A percentile compares a stretch with the other conserved stretches of the same genome.
Evolutionary conservation across 1,139 yeast species (phyloP).

Genomic region (Yamadazyma oceani): DNA sequence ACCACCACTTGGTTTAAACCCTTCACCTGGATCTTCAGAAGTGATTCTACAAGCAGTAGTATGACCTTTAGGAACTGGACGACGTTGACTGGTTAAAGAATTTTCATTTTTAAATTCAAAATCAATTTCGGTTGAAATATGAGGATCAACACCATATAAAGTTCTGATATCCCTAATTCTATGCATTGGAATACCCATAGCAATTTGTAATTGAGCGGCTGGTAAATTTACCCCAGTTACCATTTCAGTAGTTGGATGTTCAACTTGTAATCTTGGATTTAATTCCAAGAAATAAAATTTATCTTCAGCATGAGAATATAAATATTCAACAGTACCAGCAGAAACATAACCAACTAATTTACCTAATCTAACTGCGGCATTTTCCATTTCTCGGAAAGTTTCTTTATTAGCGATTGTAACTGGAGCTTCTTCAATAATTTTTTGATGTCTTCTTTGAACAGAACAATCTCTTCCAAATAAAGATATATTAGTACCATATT

Average conservation of each 20-base stretch:
- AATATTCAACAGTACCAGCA: slow-evolving; percentile 98
- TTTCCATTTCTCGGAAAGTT: slow-evolving; percentile 89
- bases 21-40: slow-evolving; percentile 98
- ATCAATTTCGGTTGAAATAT: slow-evolving; percentile 85
- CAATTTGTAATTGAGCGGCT: slow-evolving; percentile 96
- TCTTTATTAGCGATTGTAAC: slow-evolving; percentile 87
- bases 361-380: slow-evolving; percentile 96
- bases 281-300: slow-evolving; percentile 94
- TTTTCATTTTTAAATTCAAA: slow-evolving; percentile 79
- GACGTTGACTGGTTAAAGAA: slow-evolving; percentile 77
- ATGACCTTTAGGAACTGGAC: slow-evolving; percentile 95
- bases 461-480: slow-evolving; percentile 96
- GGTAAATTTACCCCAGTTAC: slow-evolving; percentile 97
- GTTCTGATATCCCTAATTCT: slow-evolving; percentile 90
- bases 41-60: slow-evolving; percentile 99
- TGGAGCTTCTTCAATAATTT: slow-evolving; percentile 95
- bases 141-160: slow-evolving; percentile 94
- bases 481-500: slow-evolving; percentile 91
- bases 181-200: slow-evolving; percentile 98
- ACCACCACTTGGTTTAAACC: slow-evolving; percentile 98
- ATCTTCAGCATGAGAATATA: slow-evolving; percentile 90
- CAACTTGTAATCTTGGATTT: slow-evolving; percentile 97
- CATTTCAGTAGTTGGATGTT: slow-evolving; percentile 99
- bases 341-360: slow-evolving; percentile 95
- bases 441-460: slow-evolving; percentile 96